Conservation (phyloP, 2,329 filamentous ascomycete species). For the Sordariomycetes sp. region DNA sequence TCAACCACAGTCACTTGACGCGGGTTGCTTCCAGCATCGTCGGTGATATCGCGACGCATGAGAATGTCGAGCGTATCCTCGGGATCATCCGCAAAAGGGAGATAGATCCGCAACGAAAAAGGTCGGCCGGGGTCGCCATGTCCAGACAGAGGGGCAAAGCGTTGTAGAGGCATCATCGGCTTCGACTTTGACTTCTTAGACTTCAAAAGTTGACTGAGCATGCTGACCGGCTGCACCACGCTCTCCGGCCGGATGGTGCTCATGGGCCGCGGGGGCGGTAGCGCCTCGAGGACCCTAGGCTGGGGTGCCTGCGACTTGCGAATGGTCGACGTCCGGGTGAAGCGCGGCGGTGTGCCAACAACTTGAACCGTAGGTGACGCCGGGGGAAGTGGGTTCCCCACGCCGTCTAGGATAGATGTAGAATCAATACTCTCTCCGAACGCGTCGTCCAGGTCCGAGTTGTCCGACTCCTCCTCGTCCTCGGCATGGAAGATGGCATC, state of each 20-base stretch:
- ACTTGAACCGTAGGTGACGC: conserved; percentile 43
- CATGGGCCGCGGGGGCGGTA: conserved; percentile 59
- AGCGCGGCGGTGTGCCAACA: conserved; percentile 49
- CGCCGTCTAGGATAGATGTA: conserved; percentile 54
- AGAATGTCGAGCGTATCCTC: conserved; percentile 58
- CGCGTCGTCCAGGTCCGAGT: conserved; percentile 46
- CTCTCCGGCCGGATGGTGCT: conserved; percentile 52
- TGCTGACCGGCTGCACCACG: conserved; percentile 54
- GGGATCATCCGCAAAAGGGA: conserved; percentile 52
- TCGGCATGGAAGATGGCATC: conserved; percentile 40
- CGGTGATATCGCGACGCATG: conserved; percentile 55
- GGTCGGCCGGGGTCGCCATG: conserved; percentile 64
- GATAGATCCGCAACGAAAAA: conserved; percentile 65
- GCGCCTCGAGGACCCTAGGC: conserved; percentile 44
- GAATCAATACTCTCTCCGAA: conserved; percentile 59
- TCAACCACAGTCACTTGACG: conserved; percentile 61
- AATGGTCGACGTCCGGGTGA: conserved; percentile 49
- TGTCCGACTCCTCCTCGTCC: conserved; percentile 47
- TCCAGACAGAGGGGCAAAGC: conserved; percentile 63
- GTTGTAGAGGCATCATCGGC: conserved; percentile 58
- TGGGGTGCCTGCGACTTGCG: conserved; percentile 45
- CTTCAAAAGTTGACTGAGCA: conserved; percentile 59
- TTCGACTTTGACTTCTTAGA: conserved; percentile 58
- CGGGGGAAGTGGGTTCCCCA: conserved; percentile 39
- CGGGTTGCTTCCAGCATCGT: conserved; percentile 44